Base-by-base conservation (phyloP, 352 stramenopile genomes). In the Sclerospora graminicola region DNA sequence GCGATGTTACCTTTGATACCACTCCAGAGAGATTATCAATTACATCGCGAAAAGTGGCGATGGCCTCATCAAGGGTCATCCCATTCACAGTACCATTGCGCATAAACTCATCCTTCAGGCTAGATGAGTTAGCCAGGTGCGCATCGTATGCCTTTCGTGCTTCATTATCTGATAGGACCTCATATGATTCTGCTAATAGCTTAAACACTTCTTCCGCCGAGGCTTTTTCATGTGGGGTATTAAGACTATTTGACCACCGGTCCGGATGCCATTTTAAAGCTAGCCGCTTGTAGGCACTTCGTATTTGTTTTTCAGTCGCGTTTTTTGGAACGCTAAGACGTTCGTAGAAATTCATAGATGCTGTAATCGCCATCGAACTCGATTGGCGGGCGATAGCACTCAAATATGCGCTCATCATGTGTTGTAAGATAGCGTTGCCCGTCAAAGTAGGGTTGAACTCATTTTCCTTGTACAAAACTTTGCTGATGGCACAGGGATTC, bases 231-330 rank as follows among this genome's bases (percentile, higher is more conserved):
- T 76, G 53, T 4, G 73, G 48, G n/a, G 67, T 71, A 5, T 48
- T 27, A 0, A 53, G 45, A 8, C 55, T 59, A 20, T 69, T 69
- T 1, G 81, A 54, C 76, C 75, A 91, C 4, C 79, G 77, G 52
- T 93, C 82, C 4, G 82, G 79, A 45, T 93, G 82, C 82, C 82
- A 93, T 43, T 88, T 89, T n/a, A 93, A 50, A 11, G 82, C 82
- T 8, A 89, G 40, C 3, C 55, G 51, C 21, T 82, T 84, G 59
- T 93, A 93, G 0, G 79, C 79, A 26, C 47, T 78, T 20, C 77
- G 73, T 50, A 93, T 81, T 44, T 89, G 64, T 9, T 60, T 57
- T 7, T 63, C 53, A 1, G 68, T 83, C 5, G 82, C 82, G n/a
- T 83, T 81, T 28, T 60, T 60, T 9, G 71, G 48, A 5, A 91